A percentile compares a stretch with the other conserved stretches of the same genome.
Conservation (phyloP, 75 land plant genomes). For the Chamaecyparis obtusa region DNA sequence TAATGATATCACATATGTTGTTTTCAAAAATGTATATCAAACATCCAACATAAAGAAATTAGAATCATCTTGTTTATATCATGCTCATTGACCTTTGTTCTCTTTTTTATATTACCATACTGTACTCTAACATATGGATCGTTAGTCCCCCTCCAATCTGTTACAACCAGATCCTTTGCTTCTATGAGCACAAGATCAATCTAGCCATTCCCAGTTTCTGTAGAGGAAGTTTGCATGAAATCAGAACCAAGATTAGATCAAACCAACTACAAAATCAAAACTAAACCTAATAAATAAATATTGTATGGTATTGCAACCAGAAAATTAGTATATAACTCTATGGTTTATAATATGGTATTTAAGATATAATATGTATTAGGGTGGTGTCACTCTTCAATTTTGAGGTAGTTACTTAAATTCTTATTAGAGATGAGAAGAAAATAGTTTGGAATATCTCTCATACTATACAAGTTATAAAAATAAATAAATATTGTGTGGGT, state of each 20-base stretch:
- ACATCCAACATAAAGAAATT: not conserved
- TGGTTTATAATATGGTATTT: not conserved
- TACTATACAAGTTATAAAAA: not conserved
- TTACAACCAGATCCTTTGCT: constrained; percentile 86
- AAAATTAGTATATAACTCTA: not conserved
- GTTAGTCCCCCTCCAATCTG: constrained; percentile 92
- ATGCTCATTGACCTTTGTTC: constrained; percentile 72
- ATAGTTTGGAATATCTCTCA: not conserved
- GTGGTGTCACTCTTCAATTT: not conserved
- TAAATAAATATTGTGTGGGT: not conserved
- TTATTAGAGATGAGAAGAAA: not conserved
- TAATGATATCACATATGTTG: not conserved
- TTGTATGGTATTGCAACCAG: not conserved
- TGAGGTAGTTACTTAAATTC: not conserved
- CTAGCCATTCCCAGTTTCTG: constrained; percentile 35
- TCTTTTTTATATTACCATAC: constrained; percentile 76
- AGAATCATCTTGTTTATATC: too few species aligned
- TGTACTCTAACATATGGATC: constrained; percentile 95
- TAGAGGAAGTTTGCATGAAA: constrained; percentile 27
- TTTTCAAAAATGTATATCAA: not conserved
- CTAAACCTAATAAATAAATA: not conserved
- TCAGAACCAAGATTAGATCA: not conserved
- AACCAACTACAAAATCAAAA: not conserved
- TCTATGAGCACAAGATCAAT: constrained; percentile 81
- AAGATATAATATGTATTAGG: not conserved